These are phyloP conservation scores for Endotrypanum monterogeii DNA, from an alignment of 208 protist genomes.

Conservation along the genomic window DNA sequence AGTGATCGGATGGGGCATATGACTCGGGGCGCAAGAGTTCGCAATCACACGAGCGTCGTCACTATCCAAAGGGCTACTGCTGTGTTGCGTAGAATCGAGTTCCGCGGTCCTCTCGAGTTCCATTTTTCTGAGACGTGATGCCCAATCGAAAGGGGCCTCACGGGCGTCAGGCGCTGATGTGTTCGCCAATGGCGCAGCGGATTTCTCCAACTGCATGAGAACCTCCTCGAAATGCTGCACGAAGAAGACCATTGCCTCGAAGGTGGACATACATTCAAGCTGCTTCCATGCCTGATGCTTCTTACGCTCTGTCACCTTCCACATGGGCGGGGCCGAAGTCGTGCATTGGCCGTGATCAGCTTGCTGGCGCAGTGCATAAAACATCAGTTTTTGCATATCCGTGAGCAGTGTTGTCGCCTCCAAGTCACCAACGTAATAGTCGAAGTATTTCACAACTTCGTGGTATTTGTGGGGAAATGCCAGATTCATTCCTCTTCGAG, in stretches of 20 bases:
- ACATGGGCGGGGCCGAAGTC: slow-evolving; percentile 55
- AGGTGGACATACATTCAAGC: slow-evolving; percentile 60
- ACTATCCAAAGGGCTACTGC: background rate
- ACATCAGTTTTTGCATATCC: slow-evolving; percentile 62
- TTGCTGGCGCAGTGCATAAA: slow-evolving; percentile 80
- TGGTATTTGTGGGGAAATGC: slow-evolving; percentile 76
- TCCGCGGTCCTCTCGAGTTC: background rate
- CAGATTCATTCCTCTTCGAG: slow-evolving; percentile 41
- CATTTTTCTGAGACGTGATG: slow-evolving; percentile 18
- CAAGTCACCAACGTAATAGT: slow-evolving; percentile 59
- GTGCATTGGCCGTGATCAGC: slow-evolving; percentile 72
- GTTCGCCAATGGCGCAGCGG: background rate
- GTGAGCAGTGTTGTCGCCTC: slow-evolving; percentile 46
- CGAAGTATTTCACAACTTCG: slow-evolving; percentile 55
- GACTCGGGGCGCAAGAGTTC: background rate
- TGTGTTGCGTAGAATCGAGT: background rate
- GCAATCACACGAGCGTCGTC: background rate
- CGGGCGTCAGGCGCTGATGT: background rate
- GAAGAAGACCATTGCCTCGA: slow-evolving; percentile 90
- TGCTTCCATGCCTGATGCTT: slow-evolving; percentile 80
- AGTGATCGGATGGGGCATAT: background rate
- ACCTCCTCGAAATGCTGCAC: slow-evolving; percentile 52
- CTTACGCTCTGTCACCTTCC: slow-evolving; percentile 58
- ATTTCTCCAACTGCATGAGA: slow-evolving; percentile 21
- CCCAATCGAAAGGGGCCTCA: slow-evolving; percentile 15